Evolutionary conservation across 257 asterid species (phyloP).

Genomic region (Lycium ferocissimum): DNA sequence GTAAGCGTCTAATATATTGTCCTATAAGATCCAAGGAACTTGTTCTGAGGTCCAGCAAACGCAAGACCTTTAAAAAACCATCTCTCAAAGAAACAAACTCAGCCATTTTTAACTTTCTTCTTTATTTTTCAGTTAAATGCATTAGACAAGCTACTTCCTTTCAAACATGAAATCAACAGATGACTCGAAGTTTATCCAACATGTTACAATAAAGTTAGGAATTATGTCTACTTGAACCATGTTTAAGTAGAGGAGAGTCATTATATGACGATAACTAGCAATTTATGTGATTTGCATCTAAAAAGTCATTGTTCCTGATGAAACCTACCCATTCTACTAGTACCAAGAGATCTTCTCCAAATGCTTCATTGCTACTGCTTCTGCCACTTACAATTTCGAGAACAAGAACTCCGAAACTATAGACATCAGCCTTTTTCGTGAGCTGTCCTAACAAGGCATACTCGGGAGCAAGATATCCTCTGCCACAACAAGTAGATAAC

Average conservation of each 20-base stretch:
- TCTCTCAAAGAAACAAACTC: background rate
- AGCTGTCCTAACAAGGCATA: conserved; percentile 76
- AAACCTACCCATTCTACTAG: conserved; percentile 79
- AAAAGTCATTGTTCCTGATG: background rate
- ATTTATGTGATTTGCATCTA: background rate
- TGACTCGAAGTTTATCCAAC: background rate
- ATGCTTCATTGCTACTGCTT: conserved; percentile 71
- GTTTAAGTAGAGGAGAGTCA: background rate
- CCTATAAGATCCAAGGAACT: background rate
- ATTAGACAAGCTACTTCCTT: background rate
- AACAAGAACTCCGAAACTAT: conserved; percentile 79
- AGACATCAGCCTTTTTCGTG: conserved; percentile 80
- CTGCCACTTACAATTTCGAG: conserved; percentile 81
- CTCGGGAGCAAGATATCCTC: conserved; percentile 88
- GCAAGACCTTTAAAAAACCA: background rate
- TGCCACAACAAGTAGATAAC: conserved; percentile 39
- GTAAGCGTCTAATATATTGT: background rate
- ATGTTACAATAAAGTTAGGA: background rate
- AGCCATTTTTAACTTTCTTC: background rate
- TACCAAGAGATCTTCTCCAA: conserved; percentile 62
- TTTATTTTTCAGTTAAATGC: background rate
- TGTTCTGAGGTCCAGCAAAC: background rate
- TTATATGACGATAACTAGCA: background rate
- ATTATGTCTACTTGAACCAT: too few species aligned
- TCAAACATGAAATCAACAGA: background rate